Conservation (phyloP, 192 early-diverging fungal species). For the Geosiphon pyriformis region DNA sequence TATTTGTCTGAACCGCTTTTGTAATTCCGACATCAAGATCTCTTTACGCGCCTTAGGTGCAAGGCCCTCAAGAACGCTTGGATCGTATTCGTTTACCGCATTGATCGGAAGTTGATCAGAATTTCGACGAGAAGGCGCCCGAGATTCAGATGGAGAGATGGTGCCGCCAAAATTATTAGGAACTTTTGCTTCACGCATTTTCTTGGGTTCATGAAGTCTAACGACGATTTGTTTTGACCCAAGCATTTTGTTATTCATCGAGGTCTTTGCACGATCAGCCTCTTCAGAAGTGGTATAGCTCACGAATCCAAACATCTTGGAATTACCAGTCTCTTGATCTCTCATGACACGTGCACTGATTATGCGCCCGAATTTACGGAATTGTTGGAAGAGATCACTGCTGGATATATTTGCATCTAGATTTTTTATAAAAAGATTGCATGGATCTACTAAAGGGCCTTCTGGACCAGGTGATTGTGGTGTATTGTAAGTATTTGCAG, state of each 20-base stretch:
- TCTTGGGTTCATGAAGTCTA: slow-evolving; percentile 89
- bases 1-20: slow-evolving; percentile 24
- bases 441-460: slow-evolving; percentile 33
- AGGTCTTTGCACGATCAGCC: slow-evolving; percentile 80
- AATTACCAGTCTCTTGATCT: slow-evolving; percentile 60
- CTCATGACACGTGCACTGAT: slow-evolving; percentile 87
- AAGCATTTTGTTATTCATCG: slow-evolving; percentile 84
- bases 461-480: slow-evolving; percentile 12
- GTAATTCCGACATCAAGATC: slow-evolving; percentile 24
- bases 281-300: slow-evolving; percentile 89
- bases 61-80: slow-evolving; percentile 5
- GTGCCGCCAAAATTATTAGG: slow-evolving; percentile 1
- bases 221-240: slow-evolving; percentile 84
- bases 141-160: slow-evolving; percentile 16
- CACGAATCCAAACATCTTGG: slow-evolving; percentile 90
- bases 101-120: slow-evolving; percentile 14
- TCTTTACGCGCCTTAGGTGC: slow-evolving; percentile 23
- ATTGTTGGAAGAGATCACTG: slow-evolving; percentile 88
- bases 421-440: slow-evolving; percentile 98
- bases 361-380: slow-evolving; percentile 82
- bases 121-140: slow-evolving; percentile 21
- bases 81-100: slow-evolving; percentile 19
- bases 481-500: slow-evolving; percentile 4
- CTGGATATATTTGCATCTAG: slow-evolving; percentile 87
- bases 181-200: slow-evolving; percentile 50